These are phyloP conservation scores for Bidens hawaiensis DNA, from an alignment of 140 eudicot species.

Conservation along the genomic window DNA sequence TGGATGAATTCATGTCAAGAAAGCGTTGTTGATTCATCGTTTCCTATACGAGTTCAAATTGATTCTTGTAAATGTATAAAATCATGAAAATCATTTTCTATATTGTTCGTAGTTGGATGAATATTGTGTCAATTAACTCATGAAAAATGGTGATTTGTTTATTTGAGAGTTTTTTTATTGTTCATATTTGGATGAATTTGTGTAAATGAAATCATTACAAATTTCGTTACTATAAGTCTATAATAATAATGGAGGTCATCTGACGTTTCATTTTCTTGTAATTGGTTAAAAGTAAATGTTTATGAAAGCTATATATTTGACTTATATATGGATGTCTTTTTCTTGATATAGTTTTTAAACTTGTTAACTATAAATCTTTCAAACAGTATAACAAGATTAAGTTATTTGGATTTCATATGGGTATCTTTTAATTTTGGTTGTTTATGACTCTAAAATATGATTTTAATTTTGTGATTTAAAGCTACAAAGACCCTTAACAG, in stretches of 20 bases:
- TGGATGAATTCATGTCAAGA: neutral
- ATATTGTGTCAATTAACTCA: too few species aligned
- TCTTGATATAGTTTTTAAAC: neutral
- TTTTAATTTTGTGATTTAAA: constrained; percentile 7
- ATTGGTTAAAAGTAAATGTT: neutral
- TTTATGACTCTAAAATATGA: too few species aligned
- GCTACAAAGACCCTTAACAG: constrained; percentile 53
- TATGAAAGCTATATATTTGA: neutral
- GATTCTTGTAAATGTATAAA: neutral
- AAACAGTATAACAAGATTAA: too few species aligned
- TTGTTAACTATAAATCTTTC: neutral
- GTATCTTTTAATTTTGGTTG: too few species aligned
- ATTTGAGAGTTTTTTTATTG: too few species aligned
- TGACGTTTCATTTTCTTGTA: neutral
- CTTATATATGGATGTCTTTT: neutral
- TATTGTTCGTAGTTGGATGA: neutral
- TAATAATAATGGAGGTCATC: too few species aligned
- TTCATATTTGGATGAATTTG: too few species aligned
- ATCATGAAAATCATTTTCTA: neutral
- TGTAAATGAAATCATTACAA: too few species aligned
- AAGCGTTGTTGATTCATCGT: neutral
- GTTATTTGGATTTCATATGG: too few species aligned
- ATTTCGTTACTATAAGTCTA: too few species aligned
- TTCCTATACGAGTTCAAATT: neutral
- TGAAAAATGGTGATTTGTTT: too few species aligned